Percentiles rank a stretch among this genome's conserved stretches.
These are phyloP conservation scores for Mimosa bimucronata DNA, from an alignment of 306 rosid species.

Conservation along the genomic window DNA sequence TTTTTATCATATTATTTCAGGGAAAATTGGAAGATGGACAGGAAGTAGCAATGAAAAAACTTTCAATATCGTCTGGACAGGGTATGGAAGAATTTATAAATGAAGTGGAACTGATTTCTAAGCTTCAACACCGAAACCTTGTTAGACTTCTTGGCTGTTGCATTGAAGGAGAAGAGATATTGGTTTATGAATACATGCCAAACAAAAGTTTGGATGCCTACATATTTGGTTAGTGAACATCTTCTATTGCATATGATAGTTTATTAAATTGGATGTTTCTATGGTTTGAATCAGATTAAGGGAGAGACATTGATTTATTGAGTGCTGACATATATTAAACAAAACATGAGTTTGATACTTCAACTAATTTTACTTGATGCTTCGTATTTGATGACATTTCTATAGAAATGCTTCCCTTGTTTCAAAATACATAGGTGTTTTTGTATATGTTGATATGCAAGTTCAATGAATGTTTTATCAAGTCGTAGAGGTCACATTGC, in stretches of 20 bases:
- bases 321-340: background rate
- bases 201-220: slow-evolving; percentile 36
- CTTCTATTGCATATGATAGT: background rate
- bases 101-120: slow-evolving; percentile 37
- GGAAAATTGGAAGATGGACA: slow-evolving; percentile 30
- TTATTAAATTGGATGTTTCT: background rate
- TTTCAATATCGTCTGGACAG: slow-evolving; percentile 32
- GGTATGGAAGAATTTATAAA: slow-evolving; percentile 35
- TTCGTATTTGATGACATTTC: background rate
- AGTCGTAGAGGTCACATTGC: background rate
- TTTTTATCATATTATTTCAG: background rate
- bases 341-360: background rate
- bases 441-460: background rate
- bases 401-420: background rate
- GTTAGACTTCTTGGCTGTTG: slow-evolving; percentile 36
- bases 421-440: too few relatives aligned
- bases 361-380: background rate
- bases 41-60: slow-evolving; percentile 32
- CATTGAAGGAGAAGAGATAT: slow-evolving; percentile 33
- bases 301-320: background rate
- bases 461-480: background rate
- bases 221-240: slow-evolving; percentile 26
- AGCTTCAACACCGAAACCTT: slow-evolving; percentile 39
- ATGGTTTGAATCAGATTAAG: background rate
- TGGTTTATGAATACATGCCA: slow-evolving; percentile 35